Base-by-base conservation (phyloP, 768 basidiomycete species). In the Naganishia randhawae region DNA sequence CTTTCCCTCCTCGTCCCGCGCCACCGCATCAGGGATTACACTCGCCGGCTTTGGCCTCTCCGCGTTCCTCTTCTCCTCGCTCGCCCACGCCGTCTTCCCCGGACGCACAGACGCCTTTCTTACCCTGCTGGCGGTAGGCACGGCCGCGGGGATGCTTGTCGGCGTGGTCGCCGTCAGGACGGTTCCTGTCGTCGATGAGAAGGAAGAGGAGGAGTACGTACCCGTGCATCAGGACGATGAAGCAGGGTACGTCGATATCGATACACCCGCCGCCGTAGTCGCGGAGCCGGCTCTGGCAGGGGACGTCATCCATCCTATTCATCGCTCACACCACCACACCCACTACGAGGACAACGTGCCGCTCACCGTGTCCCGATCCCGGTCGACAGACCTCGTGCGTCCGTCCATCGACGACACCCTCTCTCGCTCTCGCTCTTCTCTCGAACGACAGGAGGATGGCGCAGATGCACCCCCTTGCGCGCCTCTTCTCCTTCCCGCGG, bases 11-110 rank as follows among this genome's bases (percentile, higher is more conserved):
- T 81, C 80, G 50, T 83, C 85, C 88, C 84, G 91, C 22, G 91
- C 88, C 13, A 86, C 86, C 0, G 85, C 86, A 10, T 90, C 89
- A 0, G 88, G 88, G 1, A 76, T 91, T 10, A 91, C 93, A 37
- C 80, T 92, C 22, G 90, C 91, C 0, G 92, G 91, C 35, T 92
- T 91, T 71, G 92, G 93, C 0, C 85, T 97, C 17, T 92, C 91
- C 0, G 93, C 93, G 0, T 95, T 95, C 82, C 83, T 90, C 70
- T 96, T 94, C 80, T 89, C 90, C 14, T 84, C 86, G 0, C 80
- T 94, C 41, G 86, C 91, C 0, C 87, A 88, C 66, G 74, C 85
- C 0, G 77, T 87, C 50, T 94, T 87, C 73, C 86, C 89, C 0
- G 91, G 90, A 0, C 84, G 92, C 73, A 90, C 89, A 0, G 88